Base-by-base conservation (phyloP, 176 grass and related monocot genomes). In the Oropetium thomaeum region DNA sequence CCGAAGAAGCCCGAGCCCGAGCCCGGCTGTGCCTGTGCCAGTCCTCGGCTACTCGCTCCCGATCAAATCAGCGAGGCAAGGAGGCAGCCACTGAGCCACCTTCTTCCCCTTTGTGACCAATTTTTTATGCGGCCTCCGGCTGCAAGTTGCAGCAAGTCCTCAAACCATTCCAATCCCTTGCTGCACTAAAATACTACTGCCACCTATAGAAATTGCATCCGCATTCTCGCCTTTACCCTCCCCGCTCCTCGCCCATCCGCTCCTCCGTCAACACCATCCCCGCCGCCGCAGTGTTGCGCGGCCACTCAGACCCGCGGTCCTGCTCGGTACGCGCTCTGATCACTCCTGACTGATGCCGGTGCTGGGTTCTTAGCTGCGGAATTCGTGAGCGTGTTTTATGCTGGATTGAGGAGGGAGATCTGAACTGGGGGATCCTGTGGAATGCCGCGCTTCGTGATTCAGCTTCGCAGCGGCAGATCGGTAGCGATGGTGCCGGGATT, bases 151-250 rank as follows among this genome's bases (percentile, higher is more conserved):
- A 63, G 78, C 67, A 51, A 40, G 23, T 45, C 60, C 45, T 66
- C 22, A 40, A 53, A 35, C 39, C 34, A 27, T 80, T 63, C 57
- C 67, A 49, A 62, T 39, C 69, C 43, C 68, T 31, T 53, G 1
- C 5, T 53, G 1, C 5, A 80, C 58, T 72, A 72, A 72, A 81
- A 81, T 63, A 81, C 43, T 63, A 51, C 28, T 55, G 33, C 58
- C 70, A 39, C 9, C 26, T 57, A 64, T 19, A 57, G 69, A 74
- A 66, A 74, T 73, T 65, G 79, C 79, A 31, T 82, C 61, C 47
- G 69, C 59, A 66, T 42, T 82, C 79, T 32, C 41, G 60, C 60
- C 79, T 82, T 82, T 43, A 57, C 79, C 60, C 34, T 64, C 39
- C 35, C 19, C 58, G 16, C 32, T 73, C 58, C 68, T 73, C 47